phyloP scores from a whole-genome alignment of 768 basidiomycete genomes.

The Baorangia bicolor region DNA sequence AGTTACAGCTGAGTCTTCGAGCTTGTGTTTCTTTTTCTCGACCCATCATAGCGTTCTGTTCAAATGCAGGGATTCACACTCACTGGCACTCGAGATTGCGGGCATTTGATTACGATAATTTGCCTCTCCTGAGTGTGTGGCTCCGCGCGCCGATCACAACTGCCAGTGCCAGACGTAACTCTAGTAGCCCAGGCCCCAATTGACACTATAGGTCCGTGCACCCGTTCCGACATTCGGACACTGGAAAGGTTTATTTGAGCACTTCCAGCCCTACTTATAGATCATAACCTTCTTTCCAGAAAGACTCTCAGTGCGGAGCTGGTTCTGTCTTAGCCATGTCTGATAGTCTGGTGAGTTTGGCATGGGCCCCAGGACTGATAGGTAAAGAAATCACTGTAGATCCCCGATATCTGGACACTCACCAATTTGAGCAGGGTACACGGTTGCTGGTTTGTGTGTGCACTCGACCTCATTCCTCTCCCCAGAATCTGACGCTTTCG shows the following conservation, averaged over 20 bases:
- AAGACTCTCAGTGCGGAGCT: background rate
- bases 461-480: background rate
- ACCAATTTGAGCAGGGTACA: constrained; percentile 1
- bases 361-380: constrained; percentile 1
- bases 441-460: constrained; percentile 2
- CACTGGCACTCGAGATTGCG: no score
- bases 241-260: background rate
- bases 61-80: no score
- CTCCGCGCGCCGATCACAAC: no score
- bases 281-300: background rate
- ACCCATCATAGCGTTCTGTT: no score
- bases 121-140: no score
- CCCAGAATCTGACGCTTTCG: background rate
- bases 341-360: background rate
- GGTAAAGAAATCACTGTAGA: background rate
- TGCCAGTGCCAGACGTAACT: no score
- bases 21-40: no score
- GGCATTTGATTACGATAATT: no score
- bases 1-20: no score
- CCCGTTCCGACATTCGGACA: no score
- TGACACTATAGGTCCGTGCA: no score
- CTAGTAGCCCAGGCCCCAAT: no score
- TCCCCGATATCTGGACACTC: background rate
- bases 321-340: background rate
- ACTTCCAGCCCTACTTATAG: background rate